A percentile compares a stretch with the other conserved stretches of the same genome.
Evolutionary conservation across 306 rosid species (phyloP).

Genomic region (Rosa persica): DNA sequence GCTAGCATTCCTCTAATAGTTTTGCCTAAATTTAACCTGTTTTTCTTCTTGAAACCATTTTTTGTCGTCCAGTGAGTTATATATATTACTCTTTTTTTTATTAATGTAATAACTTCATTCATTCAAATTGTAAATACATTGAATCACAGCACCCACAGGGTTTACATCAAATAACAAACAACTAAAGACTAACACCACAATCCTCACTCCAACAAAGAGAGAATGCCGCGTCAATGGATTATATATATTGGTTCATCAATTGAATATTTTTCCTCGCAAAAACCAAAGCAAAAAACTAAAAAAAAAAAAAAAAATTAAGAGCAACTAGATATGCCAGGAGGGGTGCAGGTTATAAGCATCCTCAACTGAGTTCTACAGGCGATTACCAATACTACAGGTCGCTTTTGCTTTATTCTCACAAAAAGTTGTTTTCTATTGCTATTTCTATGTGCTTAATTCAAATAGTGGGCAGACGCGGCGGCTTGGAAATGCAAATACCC

Average conservation of each 20-base stretch:
- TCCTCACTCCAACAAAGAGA: too few relatives aligned
- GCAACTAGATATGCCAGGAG: not conserved
- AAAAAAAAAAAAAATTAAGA: not conserved
- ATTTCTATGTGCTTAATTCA: not conserved
- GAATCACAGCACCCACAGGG: too few relatives aligned
- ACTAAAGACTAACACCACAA: too few relatives aligned
- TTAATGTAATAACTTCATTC: too few relatives aligned
- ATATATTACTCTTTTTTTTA: too few relatives aligned
- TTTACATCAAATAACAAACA: too few relatives aligned
- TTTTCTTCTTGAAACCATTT: not conserved
- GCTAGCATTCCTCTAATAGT: too few relatives aligned
- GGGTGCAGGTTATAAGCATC: not conserved
- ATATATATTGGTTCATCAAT: too few relatives aligned
- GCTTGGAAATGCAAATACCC: conserved; percentile 19
- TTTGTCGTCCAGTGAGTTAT: too few relatives aligned
- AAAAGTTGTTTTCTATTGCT: not conserved
- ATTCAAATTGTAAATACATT: too few relatives aligned
- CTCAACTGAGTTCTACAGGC: not conserved
- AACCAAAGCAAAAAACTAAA: not conserved
- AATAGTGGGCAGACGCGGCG: conserved; percentile 28
- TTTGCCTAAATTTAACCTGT: not conserved
- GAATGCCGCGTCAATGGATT: too few relatives aligned
- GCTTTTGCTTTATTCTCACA: not conserved
- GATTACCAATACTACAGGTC: not conserved
- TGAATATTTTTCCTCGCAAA: too few relatives aligned